Evolutionary conservation across 345 rosid species (phyloP), one percentile per base, ranked within the genome.

Genomic region (Barbarea vulgaris): DNA sequence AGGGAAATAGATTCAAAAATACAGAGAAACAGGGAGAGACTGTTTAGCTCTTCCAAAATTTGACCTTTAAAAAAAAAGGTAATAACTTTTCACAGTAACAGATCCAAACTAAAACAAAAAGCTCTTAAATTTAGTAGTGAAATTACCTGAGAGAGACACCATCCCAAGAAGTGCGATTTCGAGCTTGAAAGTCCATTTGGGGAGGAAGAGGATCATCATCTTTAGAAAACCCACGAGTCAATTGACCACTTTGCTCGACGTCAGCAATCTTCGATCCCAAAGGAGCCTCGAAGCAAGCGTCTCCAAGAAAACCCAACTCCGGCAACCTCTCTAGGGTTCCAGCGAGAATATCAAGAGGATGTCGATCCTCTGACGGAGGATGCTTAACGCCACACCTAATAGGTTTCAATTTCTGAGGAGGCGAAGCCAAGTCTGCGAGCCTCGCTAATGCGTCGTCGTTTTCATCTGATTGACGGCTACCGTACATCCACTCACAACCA

Each of bases 351-450:
- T 53, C 74, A 2, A 73, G 69, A 50, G 72, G 72, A 58, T 74
- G 58, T 24, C 62, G 58, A 69, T 76, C 65, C 60, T 77, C 83
- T 7, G 42, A 33, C 11, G 47, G 46, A 12, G 87, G 70, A 31
- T 83, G 65, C 81, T 83, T 72, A 36, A 52, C 81, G 57, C 46
- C 76, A 76, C 72, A 81, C 67, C 93, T 80, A 30, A 88, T 83
- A 1, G 97, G 93, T 42, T 83, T 85, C 37, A 88, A 85, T 83
- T 91, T 88, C 83, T 80, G 91, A 18, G 84, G 87, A 63, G 87
- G 89, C 6, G 82, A 39, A 7, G 81, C 81, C 64, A 78, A 66
- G 52, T 72, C 77, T 13, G 77, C 81, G 50, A 78, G 81, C 17
- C 77, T 66, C 3, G 73, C 78, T 14, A 69, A 70, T 17, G 71